These are phyloP conservation scores for Sinapis alba DNA, from an alignment of 441 rosid genomes.

Conservation along the genomic window DNA sequence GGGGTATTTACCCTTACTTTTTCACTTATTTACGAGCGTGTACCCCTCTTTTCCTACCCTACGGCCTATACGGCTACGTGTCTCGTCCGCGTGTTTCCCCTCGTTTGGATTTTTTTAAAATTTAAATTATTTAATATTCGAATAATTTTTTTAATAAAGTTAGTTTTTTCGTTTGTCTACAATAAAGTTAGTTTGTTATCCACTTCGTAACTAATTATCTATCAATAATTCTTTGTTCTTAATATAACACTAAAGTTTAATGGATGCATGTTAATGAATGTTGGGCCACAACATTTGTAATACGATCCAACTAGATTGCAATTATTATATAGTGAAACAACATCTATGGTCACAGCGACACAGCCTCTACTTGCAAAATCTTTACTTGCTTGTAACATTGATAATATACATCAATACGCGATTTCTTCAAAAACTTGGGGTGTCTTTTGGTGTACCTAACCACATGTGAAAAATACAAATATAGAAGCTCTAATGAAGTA, in stretches of 20 bases:
- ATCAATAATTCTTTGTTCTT: neutral
- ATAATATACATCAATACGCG: slow-evolving; percentile 55
- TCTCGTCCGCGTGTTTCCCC: slow-evolving; percentile 13
- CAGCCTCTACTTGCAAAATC: slow-evolving; percentile 7
- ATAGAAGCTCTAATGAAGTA: neutral
- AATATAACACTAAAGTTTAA: neutral
- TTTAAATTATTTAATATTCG: neutral
- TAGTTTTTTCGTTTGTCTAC: neutral
- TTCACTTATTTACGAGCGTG: slow-evolving; percentile 29
- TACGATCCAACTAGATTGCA: slow-evolving; percentile 1
- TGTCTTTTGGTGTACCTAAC: slow-evolving; percentile 91
- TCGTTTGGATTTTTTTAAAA: neutral
- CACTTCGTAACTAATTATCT: neutral
- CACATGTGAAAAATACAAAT: slow-evolving; percentile 25
- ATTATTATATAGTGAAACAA: neutral
- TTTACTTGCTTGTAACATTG: slow-evolving; percentile 9
- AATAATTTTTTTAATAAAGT: neutral
- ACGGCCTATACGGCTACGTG: slow-evolving; percentile 14
- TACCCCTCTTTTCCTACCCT: slow-evolving; percentile 17
- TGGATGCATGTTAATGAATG: neutral
- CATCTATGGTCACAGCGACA: neutral
- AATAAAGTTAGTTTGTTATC: slow-evolving; percentile 7
- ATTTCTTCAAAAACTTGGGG: slow-evolving; percentile 86
- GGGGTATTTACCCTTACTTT: slow-evolving; percentile 27
- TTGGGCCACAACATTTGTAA: neutral